Conservation (phyloP, 176 grass and related monocot genomes). For the Ensete ventricosum region DNA sequence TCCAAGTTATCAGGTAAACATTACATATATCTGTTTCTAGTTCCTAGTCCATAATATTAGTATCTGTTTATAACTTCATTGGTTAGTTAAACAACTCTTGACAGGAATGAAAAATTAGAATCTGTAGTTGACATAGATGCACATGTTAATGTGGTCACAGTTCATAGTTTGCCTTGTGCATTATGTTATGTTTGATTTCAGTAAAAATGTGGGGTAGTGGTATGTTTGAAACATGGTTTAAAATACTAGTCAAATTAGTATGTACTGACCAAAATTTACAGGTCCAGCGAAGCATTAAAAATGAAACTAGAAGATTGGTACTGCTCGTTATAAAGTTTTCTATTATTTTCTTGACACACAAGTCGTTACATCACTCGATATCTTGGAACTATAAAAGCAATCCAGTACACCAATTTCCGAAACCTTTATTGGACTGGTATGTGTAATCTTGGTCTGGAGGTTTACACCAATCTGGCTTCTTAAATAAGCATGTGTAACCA, state of each 20-base stretch:
- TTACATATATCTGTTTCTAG: conserved; percentile 8
- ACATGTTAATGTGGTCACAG: not conserved
- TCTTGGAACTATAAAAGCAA: too few species aligned
- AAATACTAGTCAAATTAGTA: too few species aligned
- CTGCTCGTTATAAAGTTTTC: too few species aligned
- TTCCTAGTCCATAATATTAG: conserved; percentile 9
- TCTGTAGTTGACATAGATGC: not conserved
- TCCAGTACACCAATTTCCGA: too few species aligned
- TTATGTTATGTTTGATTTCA: not conserved
- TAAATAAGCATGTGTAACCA: not conserved
- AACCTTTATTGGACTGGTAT: too few species aligned
- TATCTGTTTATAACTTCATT: not conserved
- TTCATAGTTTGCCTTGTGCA: not conserved
- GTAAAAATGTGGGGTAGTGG: too few species aligned
- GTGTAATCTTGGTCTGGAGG: not conserved
- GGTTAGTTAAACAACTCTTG: not conserved
- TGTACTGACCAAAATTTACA: too few species aligned
- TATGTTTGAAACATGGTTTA: too few species aligned
- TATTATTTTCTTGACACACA: too few species aligned
- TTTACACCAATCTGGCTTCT: not conserved
- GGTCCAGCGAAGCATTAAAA: too few species aligned
- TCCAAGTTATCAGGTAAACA: conserved; percentile 93
- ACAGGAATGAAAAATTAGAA: not conserved
- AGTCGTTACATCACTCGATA: too few species aligned
- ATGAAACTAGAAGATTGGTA: too few species aligned